phyloP scores from a whole-genome alignment of 805 yeast species.

The Jamesozyma spencerorum region DNA sequence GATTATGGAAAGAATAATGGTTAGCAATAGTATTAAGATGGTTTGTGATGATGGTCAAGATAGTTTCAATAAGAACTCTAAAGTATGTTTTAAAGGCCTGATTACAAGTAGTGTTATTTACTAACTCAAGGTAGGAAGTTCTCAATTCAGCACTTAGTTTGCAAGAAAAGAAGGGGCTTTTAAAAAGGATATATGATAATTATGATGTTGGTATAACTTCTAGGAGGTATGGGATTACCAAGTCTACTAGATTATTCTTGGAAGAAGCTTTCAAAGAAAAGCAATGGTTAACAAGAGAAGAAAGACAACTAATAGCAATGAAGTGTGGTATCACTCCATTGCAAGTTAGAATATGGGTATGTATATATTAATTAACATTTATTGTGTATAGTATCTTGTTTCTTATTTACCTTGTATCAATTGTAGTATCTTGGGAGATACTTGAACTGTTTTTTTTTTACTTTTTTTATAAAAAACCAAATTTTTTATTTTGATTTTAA shows the following conservation, averaged over 20 bases:
- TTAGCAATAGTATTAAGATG: too few species aligned
- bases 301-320: conserved; percentile 16
- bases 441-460: conserved; percentile 12
- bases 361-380: too few species aligned
- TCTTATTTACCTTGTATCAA: conserved; percentile 5
- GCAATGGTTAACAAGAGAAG: conserved; percentile 17
- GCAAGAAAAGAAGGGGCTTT: conserved; percentile 6
- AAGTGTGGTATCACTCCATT: conserved; percentile 16
- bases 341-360: too few species aligned
- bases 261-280: conserved; percentile 7
- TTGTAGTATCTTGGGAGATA: conserved; percentile 10
- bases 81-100: conserved; percentile 1
- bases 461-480: conserved; percentile 25
- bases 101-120: conserved; percentile 1
- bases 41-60: too few species aligned
- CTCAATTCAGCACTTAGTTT: conserved; percentile 5
- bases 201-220: too few species aligned
- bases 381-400: too few species aligned
- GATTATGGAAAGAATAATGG: too few species aligned
- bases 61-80: background rate
- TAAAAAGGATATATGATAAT: conserved; percentile 6
- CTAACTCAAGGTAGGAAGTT: too few species aligned
- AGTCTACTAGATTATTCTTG: background rate
- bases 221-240: background rate
- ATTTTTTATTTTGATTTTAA: conserved; percentile 19